A percentile compares a stretch with the other conserved stretches of the same genome.
Evolutionary conservation across 306 rosid genomes (phyloP).

Genomic region (Quercus parvula): DNA sequence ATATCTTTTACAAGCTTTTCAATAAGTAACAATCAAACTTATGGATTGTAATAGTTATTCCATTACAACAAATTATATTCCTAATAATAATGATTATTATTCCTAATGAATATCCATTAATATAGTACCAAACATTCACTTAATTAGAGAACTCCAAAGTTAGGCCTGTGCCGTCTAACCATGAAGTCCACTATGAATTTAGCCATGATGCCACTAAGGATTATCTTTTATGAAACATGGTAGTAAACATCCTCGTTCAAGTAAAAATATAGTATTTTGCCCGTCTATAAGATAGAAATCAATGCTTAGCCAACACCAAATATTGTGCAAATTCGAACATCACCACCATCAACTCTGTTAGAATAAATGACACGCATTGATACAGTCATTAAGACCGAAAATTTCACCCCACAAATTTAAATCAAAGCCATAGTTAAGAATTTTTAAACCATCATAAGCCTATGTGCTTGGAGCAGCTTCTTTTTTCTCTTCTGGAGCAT

Average conservation of each 20-base stretch:
- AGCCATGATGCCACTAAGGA: constrained; percentile 18
- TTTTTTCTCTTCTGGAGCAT: constrained; percentile 47
- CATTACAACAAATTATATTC: too few relatives aligned
- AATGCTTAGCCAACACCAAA: constrained; percentile 25
- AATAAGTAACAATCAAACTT: too few relatives aligned
- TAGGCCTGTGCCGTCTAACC: too few relatives aligned
- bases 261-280: constrained; percentile 5
- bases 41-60: too few relatives aligned
- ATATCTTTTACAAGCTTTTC: too few relatives aligned
- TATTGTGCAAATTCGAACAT: constrained; percentile 9
- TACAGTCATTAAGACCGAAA: constrained; percentile 24
- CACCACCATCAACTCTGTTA: constrained; percentile 19
- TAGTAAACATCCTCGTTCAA: constrained; percentile 30
- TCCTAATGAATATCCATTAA: too few relatives aligned
- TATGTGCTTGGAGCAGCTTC: constrained; percentile 64
- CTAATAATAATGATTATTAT: too few relatives aligned
- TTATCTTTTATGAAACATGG: constrained; percentile 15
- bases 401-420: constrained; percentile 27
- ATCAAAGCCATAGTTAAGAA: constrained; percentile 32
- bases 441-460: constrained; percentile 20
- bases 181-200: neutral
- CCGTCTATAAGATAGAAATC: constrained; percentile 16
- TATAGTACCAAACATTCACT: too few relatives aligned
- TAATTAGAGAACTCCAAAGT: too few relatives aligned
- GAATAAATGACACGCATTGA: constrained; percentile 27